phyloP scores from a whole-genome alignment of 768 basidiomycete species.

The Phylloporus scabripes region DNA sequence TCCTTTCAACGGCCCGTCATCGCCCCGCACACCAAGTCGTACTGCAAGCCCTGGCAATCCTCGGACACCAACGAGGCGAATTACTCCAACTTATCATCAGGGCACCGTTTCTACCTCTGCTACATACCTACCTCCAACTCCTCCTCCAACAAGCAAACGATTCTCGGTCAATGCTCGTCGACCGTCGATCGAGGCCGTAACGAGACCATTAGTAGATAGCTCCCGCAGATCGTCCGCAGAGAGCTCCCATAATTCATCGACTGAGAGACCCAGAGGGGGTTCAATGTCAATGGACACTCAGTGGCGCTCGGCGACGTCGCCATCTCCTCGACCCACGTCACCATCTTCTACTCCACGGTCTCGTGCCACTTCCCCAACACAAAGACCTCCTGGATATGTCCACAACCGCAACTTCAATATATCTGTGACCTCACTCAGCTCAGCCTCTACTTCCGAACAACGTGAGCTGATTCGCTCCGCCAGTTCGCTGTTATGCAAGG shows the following conservation, averaged over 20 bases:
- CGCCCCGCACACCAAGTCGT: slow-evolving; percentile 36
- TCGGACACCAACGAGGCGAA: slow-evolving; percentile 38
- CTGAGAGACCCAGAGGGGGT: slow-evolving; percentile 13
- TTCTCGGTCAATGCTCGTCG: slow-evolving; percentile 23
- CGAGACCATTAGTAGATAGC: slow-evolving; percentile 25
- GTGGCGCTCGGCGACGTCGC: slow-evolving; percentile 20
- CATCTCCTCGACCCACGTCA: slow-evolving; percentile 37
- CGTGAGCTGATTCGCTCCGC: slow-evolving; percentile 67
- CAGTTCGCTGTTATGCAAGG: slow-evolving; percentile 57
- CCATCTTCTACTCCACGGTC: slow-evolving; percentile 41
- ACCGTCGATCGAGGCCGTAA: slow-evolving; percentile 8
- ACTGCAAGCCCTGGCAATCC: slow-evolving; percentile 39
- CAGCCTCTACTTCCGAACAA: slow-evolving; percentile 49
- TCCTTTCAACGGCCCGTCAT: slow-evolving; percentile 34
- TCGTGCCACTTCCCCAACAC: slow-evolving; percentile 43
- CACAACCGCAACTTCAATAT: slow-evolving; percentile 55
- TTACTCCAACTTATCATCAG: slow-evolving; percentile 37
- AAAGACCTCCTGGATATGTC: slow-evolving; percentile 37
- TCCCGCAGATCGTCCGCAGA: slow-evolving; percentile 38
- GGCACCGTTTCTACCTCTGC: slow-evolving; percentile 45
- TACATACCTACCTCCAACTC: slow-evolving; percentile 39
- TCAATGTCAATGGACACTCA: slow-evolving; percentile 24
- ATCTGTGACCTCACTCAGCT: slow-evolving; percentile 51
- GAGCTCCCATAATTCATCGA: slow-evolving; percentile 31
- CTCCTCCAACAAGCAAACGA: slow-evolving; percentile 28